Evolutionary conservation across 768 basidiomycete genomes (phyloP).

Genomic region (Naematelia aurantialba): DNA sequence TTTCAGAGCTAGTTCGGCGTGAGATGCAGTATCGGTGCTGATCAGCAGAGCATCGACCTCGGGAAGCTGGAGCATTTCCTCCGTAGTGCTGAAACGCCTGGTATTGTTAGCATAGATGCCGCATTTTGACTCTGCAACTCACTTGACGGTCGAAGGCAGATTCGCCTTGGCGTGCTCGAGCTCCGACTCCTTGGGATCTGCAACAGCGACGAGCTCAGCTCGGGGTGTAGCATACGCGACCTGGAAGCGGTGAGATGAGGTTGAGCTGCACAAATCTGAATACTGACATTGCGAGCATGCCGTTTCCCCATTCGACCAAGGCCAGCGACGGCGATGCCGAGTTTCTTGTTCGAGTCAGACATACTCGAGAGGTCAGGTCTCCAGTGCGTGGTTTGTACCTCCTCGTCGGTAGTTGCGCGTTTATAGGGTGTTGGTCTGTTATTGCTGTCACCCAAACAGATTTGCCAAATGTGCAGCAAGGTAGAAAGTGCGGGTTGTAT

Average conservation of each 20-base stretch:
- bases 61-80: background rate
- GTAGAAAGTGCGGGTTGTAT: no score
- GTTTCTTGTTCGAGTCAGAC: no score
- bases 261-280: no score
- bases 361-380: no score
- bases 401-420: no score
- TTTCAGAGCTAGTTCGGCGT: background rate
- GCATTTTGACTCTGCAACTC: background rate
- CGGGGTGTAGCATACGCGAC: background rate
- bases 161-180: background rate
- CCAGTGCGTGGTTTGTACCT: no score
- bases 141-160: background rate
- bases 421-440: no score
- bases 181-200: background rate
- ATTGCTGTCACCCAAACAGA: no score
- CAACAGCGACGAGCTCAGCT: slow-evolving; percentile 1
- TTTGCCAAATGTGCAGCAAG: no score
- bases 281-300: background rate
- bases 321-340: no score
- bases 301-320: background rate
- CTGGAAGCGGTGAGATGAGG: background rate
- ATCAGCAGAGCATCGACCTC: slow-evolving; percentile 1
- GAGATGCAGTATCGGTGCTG: background rate
- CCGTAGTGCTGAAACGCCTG: no score
- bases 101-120: no score